phyloP scores from a whole-genome alignment of 805 yeast genomes.

The Ogataea nonfermentans region DNA sequence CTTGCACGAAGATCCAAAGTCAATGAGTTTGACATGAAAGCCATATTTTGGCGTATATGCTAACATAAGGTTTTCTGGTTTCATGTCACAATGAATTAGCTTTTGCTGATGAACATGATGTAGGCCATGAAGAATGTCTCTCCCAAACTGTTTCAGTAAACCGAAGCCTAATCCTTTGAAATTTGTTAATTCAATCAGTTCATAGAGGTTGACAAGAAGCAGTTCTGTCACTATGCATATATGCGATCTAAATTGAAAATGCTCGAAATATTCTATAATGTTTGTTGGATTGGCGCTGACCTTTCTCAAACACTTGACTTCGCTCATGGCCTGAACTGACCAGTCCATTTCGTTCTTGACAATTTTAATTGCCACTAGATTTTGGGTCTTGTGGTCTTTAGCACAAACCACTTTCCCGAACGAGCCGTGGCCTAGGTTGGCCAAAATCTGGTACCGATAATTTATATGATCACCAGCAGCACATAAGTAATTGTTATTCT shows the following conservation, averaged over 20 bases:
- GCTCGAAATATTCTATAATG: constrained; percentile 58
- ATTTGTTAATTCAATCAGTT: constrained; percentile 48
- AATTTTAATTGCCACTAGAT: constrained; percentile 69
- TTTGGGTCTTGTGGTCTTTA: constrained; percentile 59
- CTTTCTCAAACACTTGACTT: constrained; percentile 62
- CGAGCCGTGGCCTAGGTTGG: constrained; percentile 70
- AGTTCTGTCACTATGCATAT: constrained; percentile 78
- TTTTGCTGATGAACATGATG: constrained; percentile 52
- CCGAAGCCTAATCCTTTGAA: constrained; percentile 48
- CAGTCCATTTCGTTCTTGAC: constrained; percentile 71
- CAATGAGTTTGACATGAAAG: constrained; percentile 60
- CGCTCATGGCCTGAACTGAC: constrained; percentile 75
- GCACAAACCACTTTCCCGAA: constrained; percentile 78
- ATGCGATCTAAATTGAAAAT: constrained; percentile 78
- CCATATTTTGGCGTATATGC: constrained; percentile 38
- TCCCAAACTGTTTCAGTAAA: constrained; percentile 44
- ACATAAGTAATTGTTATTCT: constrained; percentile 57
- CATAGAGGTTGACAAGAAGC: constrained; percentile 63
- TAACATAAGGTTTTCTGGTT: constrained; percentile 77
- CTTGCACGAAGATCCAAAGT: constrained; percentile 70
- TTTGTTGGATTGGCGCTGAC: constrained; percentile 36
- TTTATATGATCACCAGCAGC: constrained; percentile 67
- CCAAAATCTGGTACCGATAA: constrained; percentile 64
- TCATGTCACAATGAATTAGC: constrained; percentile 80
- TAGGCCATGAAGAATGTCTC: constrained; percentile 58